Conservation (phyloP, 2,329 filamentous ascomycete genomes). For the Neocucurbitaria cava region DNA sequence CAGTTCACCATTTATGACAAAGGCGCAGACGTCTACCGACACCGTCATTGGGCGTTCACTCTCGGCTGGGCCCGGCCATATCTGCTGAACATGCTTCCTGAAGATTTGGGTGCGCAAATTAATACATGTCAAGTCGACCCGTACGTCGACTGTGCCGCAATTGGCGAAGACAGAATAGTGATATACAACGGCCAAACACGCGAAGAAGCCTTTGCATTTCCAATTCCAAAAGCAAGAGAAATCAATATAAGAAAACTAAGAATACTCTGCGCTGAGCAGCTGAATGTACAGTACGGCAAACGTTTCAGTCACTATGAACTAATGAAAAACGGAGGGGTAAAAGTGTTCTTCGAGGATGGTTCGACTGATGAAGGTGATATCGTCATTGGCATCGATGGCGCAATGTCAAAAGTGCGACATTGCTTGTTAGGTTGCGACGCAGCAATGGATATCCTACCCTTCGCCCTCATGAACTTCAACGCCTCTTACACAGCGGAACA, state of each 20-base stretch:
- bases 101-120: conserved; percentile 32
- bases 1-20: conserved; percentile 36
- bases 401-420: conserved; percentile 36
- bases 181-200: conserved; percentile 46
- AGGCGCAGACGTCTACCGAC: conserved; percentile 34
- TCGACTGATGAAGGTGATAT: conserved; percentile 29
- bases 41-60: conserved; percentile 49
- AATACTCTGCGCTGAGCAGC: conserved; percentile 39
- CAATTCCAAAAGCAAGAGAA: conserved; percentile 42
- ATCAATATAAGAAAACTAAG: conserved; percentile 49
- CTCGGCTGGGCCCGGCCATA: conserved; percentile 44
- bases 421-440: conserved; percentile 27
- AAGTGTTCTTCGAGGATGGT: conserved; percentile 33
- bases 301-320: conserved; percentile 26
- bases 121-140: conserved; percentile 45
- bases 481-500: conserved; percentile 32
- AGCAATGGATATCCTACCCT: conserved; percentile 32
- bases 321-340: conserved; percentile 30
- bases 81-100: conserved; percentile 39
- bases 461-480: conserved; percentile 42
- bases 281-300: conserved; percentile 44
- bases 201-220: conserved; percentile 44
- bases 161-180: conserved; percentile 39
- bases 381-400: conserved; percentile 36
- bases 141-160: conserved; percentile 33